These are phyloP conservation scores for Cryptococcus sp. DNA, from an alignment of 1,284 basidiomycete species.

Conservation along the genomic window DNA sequence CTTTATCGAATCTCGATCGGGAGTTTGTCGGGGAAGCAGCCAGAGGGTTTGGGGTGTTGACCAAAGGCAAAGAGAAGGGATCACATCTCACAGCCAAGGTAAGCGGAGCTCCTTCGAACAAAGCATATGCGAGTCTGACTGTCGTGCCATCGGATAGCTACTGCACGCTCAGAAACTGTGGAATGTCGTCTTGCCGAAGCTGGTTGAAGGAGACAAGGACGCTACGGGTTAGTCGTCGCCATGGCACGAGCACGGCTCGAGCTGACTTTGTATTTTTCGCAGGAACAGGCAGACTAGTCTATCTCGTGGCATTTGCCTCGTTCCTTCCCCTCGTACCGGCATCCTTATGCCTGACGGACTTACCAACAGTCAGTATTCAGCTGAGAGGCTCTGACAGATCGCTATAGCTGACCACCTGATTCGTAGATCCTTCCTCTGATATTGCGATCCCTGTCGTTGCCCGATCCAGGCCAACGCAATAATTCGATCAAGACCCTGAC, in stretches of 20 bases:
- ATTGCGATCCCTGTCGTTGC: conserved; percentile 77
- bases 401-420: neutral
- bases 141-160: conserved; percentile 58
- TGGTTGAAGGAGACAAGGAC: conserved; percentile 63
- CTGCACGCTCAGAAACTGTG: conserved; percentile 84
- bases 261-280: conserved; percentile 51
- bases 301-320: conserved; percentile 80
- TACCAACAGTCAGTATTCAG: conserved; percentile 62
- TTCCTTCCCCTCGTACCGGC: conserved; percentile 80
- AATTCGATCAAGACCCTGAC: conserved; percentile 80
- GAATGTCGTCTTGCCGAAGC: conserved; percentile 69
- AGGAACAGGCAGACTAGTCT: conserved; percentile 63
- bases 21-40: conserved; percentile 60
- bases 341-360: conserved; percentile 66
- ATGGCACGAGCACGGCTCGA: conserved; percentile 46
- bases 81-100: conserved; percentile 71
- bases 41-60: conserved; percentile 68
- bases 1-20: conserved; percentile 56
- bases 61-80: conserved; percentile 48
- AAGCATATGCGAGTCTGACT: neutral
- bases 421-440: conserved; percentile 81
- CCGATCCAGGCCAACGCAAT: conserved; percentile 69
- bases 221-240: conserved; percentile 27
- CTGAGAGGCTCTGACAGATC: conserved; percentile 10
- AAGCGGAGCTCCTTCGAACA: conserved; percentile 18